Evolutionary conservation across 2,329 filamentous ascomycete genomes (phyloP), one percentile per base, ranked within the genome.

Genomic region (Fusarium sp.): DNA sequence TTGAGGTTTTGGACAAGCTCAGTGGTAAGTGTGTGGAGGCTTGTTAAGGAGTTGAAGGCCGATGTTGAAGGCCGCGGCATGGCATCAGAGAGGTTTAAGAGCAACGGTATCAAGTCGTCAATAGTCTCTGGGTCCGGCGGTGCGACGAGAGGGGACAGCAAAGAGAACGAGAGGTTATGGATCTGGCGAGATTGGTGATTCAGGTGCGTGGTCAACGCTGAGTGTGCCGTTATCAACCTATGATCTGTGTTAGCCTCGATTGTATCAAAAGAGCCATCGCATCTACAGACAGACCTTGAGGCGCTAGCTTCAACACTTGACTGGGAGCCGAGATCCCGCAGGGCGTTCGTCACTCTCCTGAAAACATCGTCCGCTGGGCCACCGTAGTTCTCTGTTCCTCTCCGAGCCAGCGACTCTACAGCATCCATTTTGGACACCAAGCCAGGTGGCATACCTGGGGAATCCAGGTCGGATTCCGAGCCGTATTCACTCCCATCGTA

Each of bases 1-100:
- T 94, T 94, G 51, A 99, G 88, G 12, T 94, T 93, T 77, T 94
- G 89, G 14, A 95, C 89, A 33, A 95, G 85, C 70, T 95, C 92
- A 31, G 89, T 85, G 1, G 93, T 95, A 71, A 93, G 86, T 12
- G 89, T 86, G 79, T 94, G 91, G 57, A 95, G 86, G 28, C 89
- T 87, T 65, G 90, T 87, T 50, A 95, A 84, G 15, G 92, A 93
- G 74, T 87, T 86, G 74, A 92, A 88, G 2, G 90, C 90, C 20
- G 88, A 78, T 70, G 92, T 88, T 44, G 88, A 87, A 8, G 89
- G 89, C 20, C 87, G 87, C 8, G 93, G 92, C 84, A 95, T 91
- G 68, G 88, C 85, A 66, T 92, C 88, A 15, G 90, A 86, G 15
- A 95, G 87, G 15, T 88, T 86, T 14, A 91, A 79, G 45, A 95